Conservation (phyloP, 164 flowering plant species). For the Stephania cephalantha region DNA sequence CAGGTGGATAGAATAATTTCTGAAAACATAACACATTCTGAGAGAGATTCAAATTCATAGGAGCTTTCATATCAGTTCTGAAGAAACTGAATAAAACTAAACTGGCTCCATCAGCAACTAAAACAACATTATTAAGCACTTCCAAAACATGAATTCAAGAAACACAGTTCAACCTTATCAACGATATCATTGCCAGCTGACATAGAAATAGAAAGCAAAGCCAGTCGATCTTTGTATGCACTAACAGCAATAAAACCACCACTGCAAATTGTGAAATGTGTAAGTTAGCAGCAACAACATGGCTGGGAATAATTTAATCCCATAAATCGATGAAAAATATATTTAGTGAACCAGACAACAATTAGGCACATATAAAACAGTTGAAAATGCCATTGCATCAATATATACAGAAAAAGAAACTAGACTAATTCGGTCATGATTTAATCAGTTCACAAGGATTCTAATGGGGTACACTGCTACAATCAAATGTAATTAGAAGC, state of each 20-base stretch:
- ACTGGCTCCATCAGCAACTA: conserved; percentile 7
- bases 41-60: conserved; percentile 16
- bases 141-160: conserved; percentile 2
- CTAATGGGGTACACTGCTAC: no score
- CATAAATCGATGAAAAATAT: not conserved
- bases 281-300: not conserved
- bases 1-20: conserved; percentile 68
- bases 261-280: conserved; percentile 35
- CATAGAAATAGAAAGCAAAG: conserved; percentile 61
- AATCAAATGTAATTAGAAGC: no score
- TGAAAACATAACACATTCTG: conserved; percentile 28
- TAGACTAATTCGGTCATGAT: no score
- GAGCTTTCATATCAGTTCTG: conserved; percentile 3
- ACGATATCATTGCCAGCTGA: conserved; percentile 49
- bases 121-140: not conserved
- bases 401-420: not conserved
- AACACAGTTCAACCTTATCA: conserved; percentile 50
- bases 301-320: not conserved
- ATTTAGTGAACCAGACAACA: no score
- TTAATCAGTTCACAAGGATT: no score
- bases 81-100: conserved; percentile 1
- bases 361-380: no score
- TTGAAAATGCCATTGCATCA: not conserved
- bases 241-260: conserved; percentile 76
- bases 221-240: conserved; percentile 77